Evolutionary conservation across 1,139 yeast genomes (phyloP).

Genomic region (Pichia sp.): DNA sequence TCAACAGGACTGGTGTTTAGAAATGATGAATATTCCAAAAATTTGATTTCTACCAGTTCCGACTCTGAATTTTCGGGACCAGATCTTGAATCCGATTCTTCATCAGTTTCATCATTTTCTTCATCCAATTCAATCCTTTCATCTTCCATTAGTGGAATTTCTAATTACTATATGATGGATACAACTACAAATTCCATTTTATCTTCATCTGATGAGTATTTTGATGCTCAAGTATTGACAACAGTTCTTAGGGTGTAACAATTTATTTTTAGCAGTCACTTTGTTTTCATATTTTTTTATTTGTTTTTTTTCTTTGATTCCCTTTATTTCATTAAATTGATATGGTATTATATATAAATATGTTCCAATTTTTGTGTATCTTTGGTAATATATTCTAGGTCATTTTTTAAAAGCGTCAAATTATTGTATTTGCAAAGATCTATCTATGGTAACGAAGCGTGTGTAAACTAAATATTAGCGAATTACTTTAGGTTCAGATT

Average conservation of each 20-base stretch:
- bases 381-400: too few relatives aligned
- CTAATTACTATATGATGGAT: not conserved
- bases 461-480: too few relatives aligned
- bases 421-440: too few relatives aligned
- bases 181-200: slow-evolving; percentile 1
- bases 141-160: not conserved
- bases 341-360: too few relatives aligned
- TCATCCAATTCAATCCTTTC: not conserved
- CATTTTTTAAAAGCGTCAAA: too few relatives aligned
- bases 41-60: too few relatives aligned
- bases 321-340: too few relatives aligned
- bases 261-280: not conserved
- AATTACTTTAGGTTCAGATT: too few relatives aligned
- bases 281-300: not conserved
- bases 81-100: slow-evolving; percentile 2
- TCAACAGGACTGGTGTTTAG: slow-evolving; percentile 36
- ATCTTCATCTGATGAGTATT: slow-evolving; percentile 9
- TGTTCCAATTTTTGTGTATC: too few relatives aligned
- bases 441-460: too few relatives aligned
- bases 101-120: slow-evolving; percentile 7
- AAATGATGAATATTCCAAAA: not conserved
- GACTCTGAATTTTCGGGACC: slow-evolving; percentile 4
- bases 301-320: not conserved
- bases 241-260: slow-evolving; percentile 2
- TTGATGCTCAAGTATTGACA: slow-evolving; percentile 3